These are phyloP conservation scores for Pachyrhizus erosus DNA, from an alignment of 306 rosid genomes.

Conservation along the genomic window DNA sequence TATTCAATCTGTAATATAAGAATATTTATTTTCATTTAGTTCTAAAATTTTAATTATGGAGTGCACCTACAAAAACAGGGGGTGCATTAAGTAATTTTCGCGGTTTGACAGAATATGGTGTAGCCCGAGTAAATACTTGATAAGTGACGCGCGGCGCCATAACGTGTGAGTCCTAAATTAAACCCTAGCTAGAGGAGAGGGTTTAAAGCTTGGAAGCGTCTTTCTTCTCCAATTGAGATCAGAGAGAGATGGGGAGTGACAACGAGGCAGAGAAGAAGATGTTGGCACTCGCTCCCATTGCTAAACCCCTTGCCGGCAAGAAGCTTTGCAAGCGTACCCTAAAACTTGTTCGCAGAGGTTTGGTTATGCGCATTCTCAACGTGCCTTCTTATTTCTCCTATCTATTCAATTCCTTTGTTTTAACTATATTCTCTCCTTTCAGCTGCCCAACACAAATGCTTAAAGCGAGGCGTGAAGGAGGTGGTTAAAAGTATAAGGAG, in stretches of 20 bases:
- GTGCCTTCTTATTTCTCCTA: not conserved
- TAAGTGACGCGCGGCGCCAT: not conserved
- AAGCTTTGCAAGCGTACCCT: slow-evolving; percentile 88
- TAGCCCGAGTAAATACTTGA: not conserved
- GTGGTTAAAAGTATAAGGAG: slow-evolving; percentile 92
- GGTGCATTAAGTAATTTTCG: too few species aligned
- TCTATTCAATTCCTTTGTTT: not conserved
- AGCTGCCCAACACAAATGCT: slow-evolving; percentile 89
- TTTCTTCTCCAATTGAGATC: not conserved
- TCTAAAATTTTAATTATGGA: too few species aligned
- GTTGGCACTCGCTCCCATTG: slow-evolving; percentile 77
- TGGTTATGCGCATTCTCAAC: not conserved
- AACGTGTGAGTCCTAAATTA: too few species aligned
- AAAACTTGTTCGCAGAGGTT: slow-evolving; percentile 87
- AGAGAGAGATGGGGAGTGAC: slow-evolving; percentile 71
- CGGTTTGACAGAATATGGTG: too few species aligned
- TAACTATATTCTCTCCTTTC: slow-evolving; percentile 36
- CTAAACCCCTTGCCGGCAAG: slow-evolving; percentile 95
- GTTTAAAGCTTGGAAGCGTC: not conserved
- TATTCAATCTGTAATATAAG: too few species aligned
- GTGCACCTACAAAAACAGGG: too few species aligned
- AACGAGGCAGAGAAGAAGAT: slow-evolving; percentile 84
- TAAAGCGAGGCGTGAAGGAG: slow-evolving; percentile 95
- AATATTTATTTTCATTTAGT: too few species aligned
- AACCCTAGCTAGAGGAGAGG: not conserved